Percentiles rank a stretch among this genome's conserved stretches.
phyloP scores from a whole-genome alignment of 2,329 filamentous ascomycete genomes.

The Penicillium vulpinum region DNA sequence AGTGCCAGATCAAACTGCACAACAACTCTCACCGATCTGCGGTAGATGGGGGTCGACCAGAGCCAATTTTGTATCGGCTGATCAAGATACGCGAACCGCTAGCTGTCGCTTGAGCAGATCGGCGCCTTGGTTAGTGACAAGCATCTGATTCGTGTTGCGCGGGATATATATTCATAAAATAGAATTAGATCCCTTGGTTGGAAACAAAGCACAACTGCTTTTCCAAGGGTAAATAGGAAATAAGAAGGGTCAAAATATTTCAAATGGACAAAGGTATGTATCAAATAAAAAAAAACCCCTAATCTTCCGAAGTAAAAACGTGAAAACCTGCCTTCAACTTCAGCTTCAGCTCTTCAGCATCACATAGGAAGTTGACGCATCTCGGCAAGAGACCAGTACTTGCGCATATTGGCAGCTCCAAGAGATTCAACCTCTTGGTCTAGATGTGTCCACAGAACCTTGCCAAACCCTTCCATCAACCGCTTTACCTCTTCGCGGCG shows the following conservation, averaged over 20 bases:
- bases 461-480: constrained; percentile 75
- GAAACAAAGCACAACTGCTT: neutral
- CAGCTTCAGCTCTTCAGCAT: neutral
- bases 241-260: neutral
- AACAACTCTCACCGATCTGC: neutral
- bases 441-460: constrained; percentile 77
- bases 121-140: neutral
- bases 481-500: constrained; percentile 60
- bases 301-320: neutral
- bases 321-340: neutral
- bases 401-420: constrained; percentile 83
- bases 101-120: neutral
- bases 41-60: neutral
- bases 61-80: neutral
- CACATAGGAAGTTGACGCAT: constrained; percentile 69
- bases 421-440: constrained; percentile 80
- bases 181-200: neutral
- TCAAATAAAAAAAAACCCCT: too few relatives aligned
- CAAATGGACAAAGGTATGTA: neutral
- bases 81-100: neutral
- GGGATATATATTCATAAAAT: neutral
- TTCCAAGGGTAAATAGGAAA: neutral
- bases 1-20: neutral
- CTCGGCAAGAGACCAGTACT: constrained; percentile 76
- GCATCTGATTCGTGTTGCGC: neutral